phyloP scores from a whole-genome alignment of 768 basidiomycete genomes.

The Tylopilus intermedius region DNA sequence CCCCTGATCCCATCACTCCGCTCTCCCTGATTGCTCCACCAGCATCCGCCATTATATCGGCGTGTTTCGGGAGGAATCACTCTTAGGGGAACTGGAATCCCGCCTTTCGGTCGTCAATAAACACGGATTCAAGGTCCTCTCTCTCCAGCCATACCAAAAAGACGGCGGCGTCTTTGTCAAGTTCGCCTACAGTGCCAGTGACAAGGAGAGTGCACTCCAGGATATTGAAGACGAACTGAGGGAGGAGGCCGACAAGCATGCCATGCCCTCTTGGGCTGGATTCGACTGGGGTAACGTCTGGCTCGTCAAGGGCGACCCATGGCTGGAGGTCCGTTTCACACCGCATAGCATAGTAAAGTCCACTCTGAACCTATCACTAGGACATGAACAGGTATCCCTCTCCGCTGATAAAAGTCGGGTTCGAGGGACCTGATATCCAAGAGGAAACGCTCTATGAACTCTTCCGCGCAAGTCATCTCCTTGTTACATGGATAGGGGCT shows the following conservation, averaged over 20 bases:
- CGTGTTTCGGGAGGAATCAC: slow-evolving; percentile 50
- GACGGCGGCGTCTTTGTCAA: slow-evolving; percentile 85
- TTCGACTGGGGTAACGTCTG: slow-evolving; percentile 50
- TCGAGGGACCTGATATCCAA: slow-evolving; percentile 83
- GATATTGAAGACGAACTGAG: slow-evolving; percentile 48
- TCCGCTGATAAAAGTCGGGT: slow-evolving; percentile 65
- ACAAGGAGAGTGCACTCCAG: slow-evolving; percentile 37
- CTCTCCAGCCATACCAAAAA: slow-evolving; percentile 62
- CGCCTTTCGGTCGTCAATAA: slow-evolving; percentile 50
- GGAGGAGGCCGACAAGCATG: slow-evolving; percentile 41
- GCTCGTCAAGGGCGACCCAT: slow-evolving; percentile 74
- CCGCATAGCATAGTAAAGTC: background rate
- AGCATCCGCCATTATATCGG: slow-evolving; percentile 67
- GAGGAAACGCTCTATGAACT: slow-evolving; percentile 77
- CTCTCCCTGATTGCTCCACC: slow-evolving; percentile 4
- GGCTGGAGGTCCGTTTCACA: slow-evolving; percentile 59
- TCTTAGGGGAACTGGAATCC: slow-evolving; percentile 44
- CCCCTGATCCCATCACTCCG: background rate
- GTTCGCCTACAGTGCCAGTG: slow-evolving; percentile 51
- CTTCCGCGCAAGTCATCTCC: slow-evolving; percentile 54
- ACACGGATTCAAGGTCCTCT: slow-evolving; percentile 57
- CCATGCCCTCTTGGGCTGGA: slow-evolving; percentile 61
- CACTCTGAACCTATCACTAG: slow-evolving; percentile 34
- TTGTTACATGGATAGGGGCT: background rate
- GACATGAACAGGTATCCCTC: slow-evolving; percentile 85